Evolutionary conservation across 495 filamentous ascomycete genomes (phyloP).

Genomic region (Aspergillus sclerotiicarbonarius): DNA sequence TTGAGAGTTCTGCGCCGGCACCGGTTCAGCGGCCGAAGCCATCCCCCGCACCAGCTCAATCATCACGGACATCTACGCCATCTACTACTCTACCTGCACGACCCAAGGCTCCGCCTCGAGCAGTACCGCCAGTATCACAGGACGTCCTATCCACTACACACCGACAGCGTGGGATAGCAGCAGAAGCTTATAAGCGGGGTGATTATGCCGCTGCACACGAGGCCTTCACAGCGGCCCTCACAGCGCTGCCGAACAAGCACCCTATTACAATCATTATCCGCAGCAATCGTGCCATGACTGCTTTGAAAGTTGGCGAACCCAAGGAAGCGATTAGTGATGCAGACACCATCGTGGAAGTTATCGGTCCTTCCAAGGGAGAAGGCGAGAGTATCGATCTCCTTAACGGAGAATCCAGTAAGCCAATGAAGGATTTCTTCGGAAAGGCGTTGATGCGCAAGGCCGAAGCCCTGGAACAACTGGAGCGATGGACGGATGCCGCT

Average conservation of each 20-base stretch:
- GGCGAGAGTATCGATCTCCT: slow-evolving; percentile 72
- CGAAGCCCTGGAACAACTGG: slow-evolving; percentile 91
- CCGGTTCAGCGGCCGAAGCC: slow-evolving; percentile 29
- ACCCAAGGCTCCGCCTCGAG: slow-evolving; percentile 54
- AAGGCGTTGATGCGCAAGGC: slow-evolving; percentile 94
- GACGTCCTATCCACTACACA: slow-evolving; percentile 69
- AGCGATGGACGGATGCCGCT: slow-evolving; percentile 85
- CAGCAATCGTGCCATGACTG: slow-evolving; percentile 87
- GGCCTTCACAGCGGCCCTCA: slow-evolving; percentile 74
- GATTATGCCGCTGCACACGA: slow-evolving; percentile 85
- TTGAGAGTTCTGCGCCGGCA: slow-evolving; percentile 46
- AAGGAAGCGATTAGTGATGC: slow-evolving; percentile 81
- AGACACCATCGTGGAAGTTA: slow-evolving; percentile 73
- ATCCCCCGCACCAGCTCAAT: slow-evolving; percentile 27
- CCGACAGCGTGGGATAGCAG: slow-evolving; percentile 72
- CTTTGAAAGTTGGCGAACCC: slow-evolving; percentile 84
- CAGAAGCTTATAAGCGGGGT: slow-evolving; percentile 87
- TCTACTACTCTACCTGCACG: slow-evolving; percentile 41
- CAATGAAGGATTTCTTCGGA: slow-evolving; percentile 89
- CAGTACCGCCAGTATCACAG: slow-evolving; percentile 65
- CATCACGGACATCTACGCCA: slow-evolving; percentile 25
- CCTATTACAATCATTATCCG: slow-evolving; percentile 81
- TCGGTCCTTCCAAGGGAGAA: slow-evolving; percentile 75
- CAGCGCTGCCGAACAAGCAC: slow-evolving; percentile 73
- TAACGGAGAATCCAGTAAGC: slow-evolving; percentile 63